These are phyloP conservation scores for Pseudisothecium myosuroides DNA, from an alignment of 225 moss, liverwort and hornwort genomes.

Conservation along the genomic window DNA sequence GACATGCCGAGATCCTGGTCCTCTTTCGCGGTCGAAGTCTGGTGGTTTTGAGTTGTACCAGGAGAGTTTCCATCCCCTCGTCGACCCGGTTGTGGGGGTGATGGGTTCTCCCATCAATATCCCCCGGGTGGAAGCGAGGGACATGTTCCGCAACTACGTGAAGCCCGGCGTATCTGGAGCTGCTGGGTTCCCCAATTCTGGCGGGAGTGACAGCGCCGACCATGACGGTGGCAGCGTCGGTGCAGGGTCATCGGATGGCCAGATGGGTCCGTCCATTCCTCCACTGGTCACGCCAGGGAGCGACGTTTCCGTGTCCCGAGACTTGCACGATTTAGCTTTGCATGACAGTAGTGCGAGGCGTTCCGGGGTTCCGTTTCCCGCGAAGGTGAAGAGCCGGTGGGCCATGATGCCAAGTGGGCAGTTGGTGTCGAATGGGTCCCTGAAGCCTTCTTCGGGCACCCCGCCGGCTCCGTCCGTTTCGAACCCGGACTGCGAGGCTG, in stretches of 20 bases:
- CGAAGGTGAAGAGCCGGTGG: conserved; percentile 10
- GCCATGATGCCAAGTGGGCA: not conserved
- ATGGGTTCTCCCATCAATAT: conserved; percentile 49
- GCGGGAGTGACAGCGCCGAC: not conserved
- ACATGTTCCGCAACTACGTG: not conserved
- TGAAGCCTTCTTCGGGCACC: conserved; percentile 5
- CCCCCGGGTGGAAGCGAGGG: conserved; percentile 28
- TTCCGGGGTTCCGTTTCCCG: not conserved
- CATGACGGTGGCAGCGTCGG: not conserved
- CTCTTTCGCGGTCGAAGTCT: conserved; percentile 15
- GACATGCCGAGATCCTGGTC: conserved; percentile 14
- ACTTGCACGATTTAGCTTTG: not conserved
- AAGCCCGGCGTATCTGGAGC: not conserved
- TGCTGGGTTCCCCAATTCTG: not conserved
- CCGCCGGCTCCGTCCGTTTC: conserved; percentile 4
- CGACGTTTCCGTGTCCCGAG: not conserved
- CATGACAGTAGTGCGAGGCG: not conserved
- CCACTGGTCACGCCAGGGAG: not conserved
- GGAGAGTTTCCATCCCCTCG: not conserved
- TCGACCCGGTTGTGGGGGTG: conserved; percentile 6
- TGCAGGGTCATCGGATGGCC: not conserved
- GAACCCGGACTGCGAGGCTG: conserved; percentile 21
- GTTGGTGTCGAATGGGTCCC: not conserved
- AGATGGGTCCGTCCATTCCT: not conserved
- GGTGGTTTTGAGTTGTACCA: conserved; percentile 34